Percentiles rank a stretch among this genome's conserved stretches.
These are phyloP conservation scores for Chrysanthemum seticuspe DNA, from an alignment of 129 eudicot genomes.

Conservation along the genomic window DNA sequence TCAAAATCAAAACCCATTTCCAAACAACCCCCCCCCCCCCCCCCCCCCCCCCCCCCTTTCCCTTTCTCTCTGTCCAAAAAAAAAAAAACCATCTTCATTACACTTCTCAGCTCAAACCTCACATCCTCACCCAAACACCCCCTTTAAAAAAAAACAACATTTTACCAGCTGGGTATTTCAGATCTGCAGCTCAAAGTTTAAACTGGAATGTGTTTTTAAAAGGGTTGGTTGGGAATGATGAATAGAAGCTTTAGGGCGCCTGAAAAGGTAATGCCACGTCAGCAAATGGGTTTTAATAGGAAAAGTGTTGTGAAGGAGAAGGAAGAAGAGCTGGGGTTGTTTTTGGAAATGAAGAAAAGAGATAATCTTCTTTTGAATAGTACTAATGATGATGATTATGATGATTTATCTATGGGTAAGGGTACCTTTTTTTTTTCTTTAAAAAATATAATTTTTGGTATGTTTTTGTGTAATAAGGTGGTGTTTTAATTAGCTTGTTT, in stretches of 20 bases:
- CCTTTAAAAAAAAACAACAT: too few relatives aligned
- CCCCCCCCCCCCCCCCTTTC: too few relatives aligned
- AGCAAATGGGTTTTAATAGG: slow-evolving; percentile 50
- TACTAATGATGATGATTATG: slow-evolving; percentile 63
- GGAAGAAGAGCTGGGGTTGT: slow-evolving; percentile 85
- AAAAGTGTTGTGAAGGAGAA: slow-evolving; percentile 58
- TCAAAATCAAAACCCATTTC: too few relatives aligned
- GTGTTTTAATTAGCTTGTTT: not conserved
- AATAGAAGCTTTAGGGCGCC: slow-evolving; percentile 76
- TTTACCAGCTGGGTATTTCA: too few relatives aligned
- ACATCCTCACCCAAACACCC: too few relatives aligned
- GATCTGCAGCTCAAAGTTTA: too few relatives aligned
- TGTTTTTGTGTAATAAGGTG: not conserved
- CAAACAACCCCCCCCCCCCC: too few relatives aligned
- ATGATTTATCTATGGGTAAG: slow-evolving; percentile 73
- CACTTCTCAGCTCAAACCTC: too few relatives aligned
- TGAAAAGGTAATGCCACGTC: slow-evolving; percentile 57
- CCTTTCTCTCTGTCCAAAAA: too few relatives aligned
- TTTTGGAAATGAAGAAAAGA: slow-evolving; percentile 76
- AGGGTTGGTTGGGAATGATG: slow-evolving; percentile 42
- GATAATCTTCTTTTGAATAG: slow-evolving; percentile 68
- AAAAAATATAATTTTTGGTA: not conserved
- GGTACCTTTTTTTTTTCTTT: slow-evolving; percentile 44
- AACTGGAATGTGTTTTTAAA: slow-evolving; percentile 16
- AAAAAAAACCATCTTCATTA: too few relatives aligned